Evolutionary conservation across 768 basidiomycete species (phyloP).

Genomic region (Collybia nuda): DNA sequence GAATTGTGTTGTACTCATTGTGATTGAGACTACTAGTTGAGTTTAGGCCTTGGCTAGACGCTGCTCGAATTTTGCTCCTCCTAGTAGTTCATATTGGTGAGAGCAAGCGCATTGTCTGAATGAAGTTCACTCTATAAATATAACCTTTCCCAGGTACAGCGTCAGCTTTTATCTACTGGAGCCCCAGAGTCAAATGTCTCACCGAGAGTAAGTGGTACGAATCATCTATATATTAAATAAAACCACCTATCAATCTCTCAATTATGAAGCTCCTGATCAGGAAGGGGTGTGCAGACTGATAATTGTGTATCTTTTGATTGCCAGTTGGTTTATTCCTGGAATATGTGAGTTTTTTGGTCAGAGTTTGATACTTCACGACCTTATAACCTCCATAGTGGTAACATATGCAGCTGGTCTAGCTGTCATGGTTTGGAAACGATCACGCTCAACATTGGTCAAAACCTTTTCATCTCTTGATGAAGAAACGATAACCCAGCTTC

Average conservation of each 20-base stretch:
- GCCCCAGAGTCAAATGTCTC: constrained; percentile 41
- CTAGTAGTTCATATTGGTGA: constrained; percentile 47
- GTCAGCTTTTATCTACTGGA: constrained; percentile 39
- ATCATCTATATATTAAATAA: not conserved
- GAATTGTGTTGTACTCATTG: constrained; percentile 6
- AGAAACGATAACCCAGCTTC: not conserved
- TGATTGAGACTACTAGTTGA: constrained; percentile 38
- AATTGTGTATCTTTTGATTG: constrained; percentile 45
- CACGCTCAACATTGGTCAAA: not conserved
- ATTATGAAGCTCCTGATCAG: constrained; percentile 33
- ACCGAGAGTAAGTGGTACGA: constrained; percentile 32
- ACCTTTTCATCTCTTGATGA: constrained; percentile 1
- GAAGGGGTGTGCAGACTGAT: constrained; percentile 47
- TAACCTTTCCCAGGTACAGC: constrained; percentile 35
- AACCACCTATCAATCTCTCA: not conserved
- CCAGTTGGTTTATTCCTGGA: constrained; percentile 53
- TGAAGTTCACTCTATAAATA: not conserved
- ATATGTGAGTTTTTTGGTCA: constrained; percentile 38
- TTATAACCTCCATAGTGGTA: constrained; percentile 3
- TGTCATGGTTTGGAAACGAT: constrained; percentile 12
- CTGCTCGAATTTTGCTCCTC: constrained; percentile 46
- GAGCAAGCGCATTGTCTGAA: constrained; percentile 5
- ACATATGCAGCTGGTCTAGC: constrained; percentile 10
- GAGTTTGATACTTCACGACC: not conserved
- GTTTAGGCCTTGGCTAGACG: constrained; percentile 56